These are phyloP conservation scores for Quercus phellos DNA, from an alignment of 331 rosid species.

Conservation along the genomic window DNA sequence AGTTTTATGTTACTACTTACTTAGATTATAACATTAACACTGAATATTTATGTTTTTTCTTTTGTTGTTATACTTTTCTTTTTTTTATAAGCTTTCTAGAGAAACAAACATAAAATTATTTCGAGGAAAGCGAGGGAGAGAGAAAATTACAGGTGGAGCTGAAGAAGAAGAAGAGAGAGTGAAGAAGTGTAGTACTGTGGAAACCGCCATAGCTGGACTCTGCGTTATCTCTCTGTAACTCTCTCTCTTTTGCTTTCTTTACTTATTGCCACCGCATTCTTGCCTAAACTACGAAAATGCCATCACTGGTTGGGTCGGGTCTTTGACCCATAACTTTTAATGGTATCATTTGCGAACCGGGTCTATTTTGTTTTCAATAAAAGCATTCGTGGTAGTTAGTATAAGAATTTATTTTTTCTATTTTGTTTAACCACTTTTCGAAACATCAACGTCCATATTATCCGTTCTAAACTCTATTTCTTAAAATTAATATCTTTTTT, in stretches of 20 bases:
- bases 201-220: slow-evolving; percentile 43
- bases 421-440: too few species aligned
- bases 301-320: not conserved
- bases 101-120: slow-evolving; percentile 6
- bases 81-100: not conserved
- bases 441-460: too few species aligned
- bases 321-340: not conserved
- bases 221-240: not conserved
- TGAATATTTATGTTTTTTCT: too few species aligned
- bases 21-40: not conserved
- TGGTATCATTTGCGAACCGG: too few species aligned
- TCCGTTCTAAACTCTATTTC: too few species aligned
- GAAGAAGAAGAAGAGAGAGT: slow-evolving; percentile 14
- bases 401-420: too few species aligned
- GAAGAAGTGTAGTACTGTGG: slow-evolving; percentile 14
- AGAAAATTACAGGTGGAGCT: slow-evolving; percentile 26
- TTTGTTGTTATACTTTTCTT: not conserved
- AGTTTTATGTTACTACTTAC: not conserved
- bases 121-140: not conserved
- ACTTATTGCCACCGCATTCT: not conserved
- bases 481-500: accelerated
- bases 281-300: not conserved
- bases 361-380: too few species aligned
- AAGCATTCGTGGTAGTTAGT: too few species aligned
- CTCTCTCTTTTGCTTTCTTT: not conserved